Evolutionary conservation across 1,284 basidiomycete genomes (phyloP), one percentile per base, ranked within the genome.

Genomic region (Melanopsichium pennsylvanicum): DNA sequence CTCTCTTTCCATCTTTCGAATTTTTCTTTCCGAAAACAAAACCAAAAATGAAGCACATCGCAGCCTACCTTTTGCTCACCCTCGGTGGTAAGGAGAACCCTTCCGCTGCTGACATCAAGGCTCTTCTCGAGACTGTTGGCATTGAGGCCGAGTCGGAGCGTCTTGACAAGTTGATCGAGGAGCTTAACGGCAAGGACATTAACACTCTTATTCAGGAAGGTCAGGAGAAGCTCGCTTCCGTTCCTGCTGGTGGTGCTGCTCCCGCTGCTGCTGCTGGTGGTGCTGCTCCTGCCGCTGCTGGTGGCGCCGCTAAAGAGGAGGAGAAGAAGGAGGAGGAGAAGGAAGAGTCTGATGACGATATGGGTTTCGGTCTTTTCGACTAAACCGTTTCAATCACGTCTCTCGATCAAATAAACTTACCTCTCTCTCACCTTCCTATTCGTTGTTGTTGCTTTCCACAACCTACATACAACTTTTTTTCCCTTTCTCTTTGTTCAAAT

Each of bases 111-210:
- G 95, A 97, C 84, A 86, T 99, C 85, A 94, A 89, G 86, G 88
- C 88, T 77, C 88, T 98, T 80, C 89, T 99, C 74, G 84, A 83
- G 71, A 86, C 89, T 64, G 95, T 93, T 79, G 93, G 82, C 70
- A 89, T 97, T 79, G 93, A 96, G 83, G 86, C 88, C 49, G 94
- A 98, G 75, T 86, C 90, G 5, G 88, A 88, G 58, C 90, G 91
- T 75, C 87, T 97, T 79, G 84, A 87, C 67, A 91, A 88, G 83
- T 87, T 99, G 83, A 86, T 98, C 82, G 87, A 90, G 70, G 95
- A 97, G 86, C 88, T 99, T 72, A 83, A 89, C 75, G 94, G 90
- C 85, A 99, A 97, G 87, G 88, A 91, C 83, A 84, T 96, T 84
- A 64, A 64, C 67, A 42, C 92, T 88, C 84, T 99, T 85, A 97